Evolutionary conservation across 2,329 filamentous ascomycete species (phyloP), one percentile per base, ranked within the genome.

Genomic region (Daldinia sp.): DNA sequence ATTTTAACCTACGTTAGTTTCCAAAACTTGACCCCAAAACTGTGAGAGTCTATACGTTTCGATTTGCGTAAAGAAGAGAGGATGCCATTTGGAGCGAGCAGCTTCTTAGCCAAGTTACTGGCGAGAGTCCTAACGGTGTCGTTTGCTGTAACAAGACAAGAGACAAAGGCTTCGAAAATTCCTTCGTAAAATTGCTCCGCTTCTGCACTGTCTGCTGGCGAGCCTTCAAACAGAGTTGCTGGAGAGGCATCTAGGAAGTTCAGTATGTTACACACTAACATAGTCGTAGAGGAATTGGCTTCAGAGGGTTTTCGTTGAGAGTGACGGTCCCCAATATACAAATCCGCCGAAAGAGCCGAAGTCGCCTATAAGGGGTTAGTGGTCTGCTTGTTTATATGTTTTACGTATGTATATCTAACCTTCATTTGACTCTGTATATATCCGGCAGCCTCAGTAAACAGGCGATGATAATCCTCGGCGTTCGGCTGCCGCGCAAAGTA

Each of bases 381-480:
- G 74, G 72, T 57, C 59, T 57, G 51, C 56, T 51, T 20, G 23
- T 28, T 39, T 46, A 53, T 15, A 55, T 41, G n/a, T 28, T n/a
- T 26, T 41, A 64, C 41, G 70, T 72, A 44, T 9, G 39, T 4
- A 30, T 18, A 39, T 64, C 79, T 71, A 76, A 89, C 88, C 83
- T 88, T 85, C 13, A 91, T 73, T 73, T 89, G 86, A 15, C 77
- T 77, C 67, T 85, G 85, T 75, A 90, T 85, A 66, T 89, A 90
- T 0, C 85, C 84, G 4, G 87, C 83, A 3, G 85, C 84, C 26
- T 83, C 83, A 5, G 81, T 77, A 74, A 89, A 90, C 2, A 92
- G 78, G n/a, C 82, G 82, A 42, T 82, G 79, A 70, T 88, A 90
- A 54, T 82, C 80, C 9, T 82, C 77, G 10, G 83, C 76, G 68